Conservation (phyloP, 768 basidiomycete genomes). For the Lactarius hatsudake region DNA sequence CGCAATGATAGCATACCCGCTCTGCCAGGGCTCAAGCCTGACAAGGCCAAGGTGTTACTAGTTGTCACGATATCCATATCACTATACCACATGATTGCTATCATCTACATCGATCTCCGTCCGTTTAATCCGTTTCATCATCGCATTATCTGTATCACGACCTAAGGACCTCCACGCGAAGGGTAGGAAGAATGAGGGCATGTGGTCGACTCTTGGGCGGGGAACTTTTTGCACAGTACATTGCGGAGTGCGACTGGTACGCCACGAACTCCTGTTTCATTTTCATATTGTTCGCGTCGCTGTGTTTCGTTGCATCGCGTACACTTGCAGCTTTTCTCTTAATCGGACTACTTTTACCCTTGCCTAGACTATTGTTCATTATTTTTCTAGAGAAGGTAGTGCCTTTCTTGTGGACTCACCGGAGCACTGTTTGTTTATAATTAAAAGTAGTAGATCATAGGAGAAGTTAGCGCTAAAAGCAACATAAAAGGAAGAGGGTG, state of each 20-base stretch:
- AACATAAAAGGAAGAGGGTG: slow-evolving; percentile 4
- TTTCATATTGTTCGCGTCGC: neutral
- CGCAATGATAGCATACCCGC: slow-evolving; percentile 26
- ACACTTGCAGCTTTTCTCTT: neutral
- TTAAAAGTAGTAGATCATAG: neutral
- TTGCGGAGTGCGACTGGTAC: slow-evolving; percentile 11
- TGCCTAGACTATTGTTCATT: neutral
- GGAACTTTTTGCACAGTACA: neutral
- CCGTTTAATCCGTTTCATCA: slow-evolving; percentile 14
- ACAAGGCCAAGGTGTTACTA: slow-evolving; percentile 9
- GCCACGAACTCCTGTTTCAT: neutral
- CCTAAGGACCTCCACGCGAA: slow-evolving; percentile 3
- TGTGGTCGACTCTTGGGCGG: neutral
- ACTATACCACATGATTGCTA: slow-evolving; percentile 23
- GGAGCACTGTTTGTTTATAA: neutral
- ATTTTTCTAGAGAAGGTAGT: no score
- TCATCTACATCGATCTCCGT: slow-evolving; percentile 25
- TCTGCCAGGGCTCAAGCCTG: neutral
- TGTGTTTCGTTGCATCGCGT: neutral
- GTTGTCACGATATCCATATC: slow-evolving; percentile 22
- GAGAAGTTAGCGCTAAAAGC: neutral
- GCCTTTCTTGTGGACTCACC: neutral
- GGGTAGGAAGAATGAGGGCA: neutral
- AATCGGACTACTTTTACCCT: neutral
- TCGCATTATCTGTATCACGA: slow-evolving; percentile 21